Conservation (phyloP, 208 protist genomes). For the Trypanosoma conorhini region DNA sequence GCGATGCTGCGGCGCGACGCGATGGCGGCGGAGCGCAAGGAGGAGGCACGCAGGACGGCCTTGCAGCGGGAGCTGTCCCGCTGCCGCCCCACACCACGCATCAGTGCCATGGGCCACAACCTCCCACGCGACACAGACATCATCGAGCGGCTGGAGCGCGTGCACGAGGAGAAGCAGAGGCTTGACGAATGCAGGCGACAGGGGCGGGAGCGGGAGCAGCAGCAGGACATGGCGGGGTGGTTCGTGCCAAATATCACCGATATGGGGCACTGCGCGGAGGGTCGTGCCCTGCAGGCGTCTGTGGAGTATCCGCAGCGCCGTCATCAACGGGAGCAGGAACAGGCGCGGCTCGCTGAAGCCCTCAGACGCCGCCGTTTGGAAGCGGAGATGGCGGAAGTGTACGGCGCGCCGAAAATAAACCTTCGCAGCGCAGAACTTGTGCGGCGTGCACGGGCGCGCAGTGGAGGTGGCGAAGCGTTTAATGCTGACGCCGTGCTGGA, state of each 20-base stretch:
- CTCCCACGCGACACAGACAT: constrained; percentile 19
- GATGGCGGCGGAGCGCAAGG: constrained; percentile 25
- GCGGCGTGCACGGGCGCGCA: constrained; percentile 2
- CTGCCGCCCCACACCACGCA: constrained; percentile 14
- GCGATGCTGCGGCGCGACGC: constrained; percentile 14
- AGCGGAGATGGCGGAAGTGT: constrained; percentile 4
- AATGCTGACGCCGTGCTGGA: constrained; percentile 24
- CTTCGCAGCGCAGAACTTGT: constrained; percentile 15
- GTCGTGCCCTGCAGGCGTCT: constrained; percentile 3
- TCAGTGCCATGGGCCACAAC: constrained; percentile 13
- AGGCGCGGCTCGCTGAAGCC: constrained; percentile 4
- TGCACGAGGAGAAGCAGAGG: constrained; percentile 20
- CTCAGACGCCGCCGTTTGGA: neutral
- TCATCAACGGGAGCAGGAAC: neutral
- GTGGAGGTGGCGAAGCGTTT: neutral
- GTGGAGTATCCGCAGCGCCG: constrained; percentile 8
- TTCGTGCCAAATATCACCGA: constrained; percentile 27
- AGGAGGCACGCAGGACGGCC: constrained; percentile 14
- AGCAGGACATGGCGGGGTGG: neutral
- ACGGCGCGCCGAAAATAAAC: constrained; percentile 18
- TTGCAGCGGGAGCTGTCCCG: constrained; percentile 9
- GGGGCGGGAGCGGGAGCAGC: constrained; percentile 12
- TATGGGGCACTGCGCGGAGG: constrained; percentile 12
- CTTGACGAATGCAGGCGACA: constrained; percentile 12
- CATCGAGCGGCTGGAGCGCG: constrained; percentile 19